Base-by-base conservation (phyloP, 2,329 filamentous ascomycete species). In the Penicillium brasilianum region DNA sequence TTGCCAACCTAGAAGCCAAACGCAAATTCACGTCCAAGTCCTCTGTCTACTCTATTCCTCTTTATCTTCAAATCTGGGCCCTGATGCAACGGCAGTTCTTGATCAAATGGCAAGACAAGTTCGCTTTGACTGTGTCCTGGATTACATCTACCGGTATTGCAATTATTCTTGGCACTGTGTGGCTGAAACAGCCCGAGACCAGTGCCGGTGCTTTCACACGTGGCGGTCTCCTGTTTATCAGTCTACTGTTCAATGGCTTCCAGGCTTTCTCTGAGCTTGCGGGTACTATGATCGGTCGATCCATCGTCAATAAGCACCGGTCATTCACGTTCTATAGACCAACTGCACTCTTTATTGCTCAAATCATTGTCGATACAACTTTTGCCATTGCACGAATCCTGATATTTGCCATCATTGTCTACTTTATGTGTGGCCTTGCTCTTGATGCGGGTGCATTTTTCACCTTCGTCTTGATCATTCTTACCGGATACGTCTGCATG, bases 241-340 rank as follows among this genome's bases (percentile, higher is more conserved):
- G 90, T 22, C 84, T 96, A 1, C 79, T 96, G 4, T 94, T 94
- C 83, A 94, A 94, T 74, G 90, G 90, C n/a, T 94, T 96, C 76
- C 88, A 92, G 71, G 90, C 92, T 25, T 93, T 95, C 72, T 86
- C 89, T 0, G 92, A 96, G 74, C 78, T 96, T 0, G 89, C 84
- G 0, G 83, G 84, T 11, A 90, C 89, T 1, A 94, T 95, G 90
- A 79, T 88, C 16, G 91, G 89, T 0, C 84, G 92, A 9, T 84
- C 88, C 0, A 90, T 96, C 39, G 85, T 96, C 62, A 92, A 93
- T 74, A 96, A 95, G 74, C 92, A 96, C 76, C 88, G 89, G 59
- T 88, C 90, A 0, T 96, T 92, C 68, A 90, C 91, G 0, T 94
- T 96, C 72, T 90, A 95, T 73, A 84, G 91, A 36, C 92, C 92